A percentile compares a stretch with the other conserved stretches of the same genome.
Evolutionary conservation across 176 grass and related monocot species (phyloP).

Genomic region (Hsuehochloa calcarea): DNA sequence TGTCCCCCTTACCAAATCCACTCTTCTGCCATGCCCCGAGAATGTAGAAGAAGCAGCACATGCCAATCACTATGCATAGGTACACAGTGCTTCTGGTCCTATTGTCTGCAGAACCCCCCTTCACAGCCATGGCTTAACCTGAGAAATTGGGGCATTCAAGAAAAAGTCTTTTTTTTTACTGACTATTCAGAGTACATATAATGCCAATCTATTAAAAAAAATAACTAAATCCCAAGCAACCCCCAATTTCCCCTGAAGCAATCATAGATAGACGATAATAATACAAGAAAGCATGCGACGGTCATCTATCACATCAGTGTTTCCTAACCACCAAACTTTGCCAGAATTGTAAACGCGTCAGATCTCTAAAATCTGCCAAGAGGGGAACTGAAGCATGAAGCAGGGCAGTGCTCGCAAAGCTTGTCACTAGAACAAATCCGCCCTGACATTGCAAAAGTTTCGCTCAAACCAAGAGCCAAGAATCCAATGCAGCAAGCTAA

Average conservation of each 20-base stretch:
- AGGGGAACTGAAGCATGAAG: background rate
- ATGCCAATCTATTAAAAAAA: background rate
- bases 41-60: constrained; percentile 97
- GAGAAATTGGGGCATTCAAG: constrained; percentile 3
- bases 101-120: constrained; percentile 54
- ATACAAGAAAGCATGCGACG: background rate
- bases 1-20: constrained; percentile 90
- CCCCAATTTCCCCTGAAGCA: constrained; percentile 8
- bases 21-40: constrained; percentile 93
- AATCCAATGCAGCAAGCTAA: background rate
- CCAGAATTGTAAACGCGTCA: background rate
- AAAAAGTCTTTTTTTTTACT: background rate
- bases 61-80: constrained; percentile 67
- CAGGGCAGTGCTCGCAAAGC: background rate
- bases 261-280: background rate
- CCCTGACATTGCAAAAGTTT: background rate
- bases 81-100: constrained; percentile 72
- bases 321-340: constrained; percentile 25
- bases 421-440: background rate
- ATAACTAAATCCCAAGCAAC: background rate
- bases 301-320: constrained; percentile 22
- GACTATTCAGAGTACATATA: background rate
- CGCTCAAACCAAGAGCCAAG: background rate
- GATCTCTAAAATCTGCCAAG: constrained; percentile 23
- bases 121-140: constrained; percentile 62